Conservation (phyloP, 176 grass and related monocot species). For the Aegilops longissima region DNA sequence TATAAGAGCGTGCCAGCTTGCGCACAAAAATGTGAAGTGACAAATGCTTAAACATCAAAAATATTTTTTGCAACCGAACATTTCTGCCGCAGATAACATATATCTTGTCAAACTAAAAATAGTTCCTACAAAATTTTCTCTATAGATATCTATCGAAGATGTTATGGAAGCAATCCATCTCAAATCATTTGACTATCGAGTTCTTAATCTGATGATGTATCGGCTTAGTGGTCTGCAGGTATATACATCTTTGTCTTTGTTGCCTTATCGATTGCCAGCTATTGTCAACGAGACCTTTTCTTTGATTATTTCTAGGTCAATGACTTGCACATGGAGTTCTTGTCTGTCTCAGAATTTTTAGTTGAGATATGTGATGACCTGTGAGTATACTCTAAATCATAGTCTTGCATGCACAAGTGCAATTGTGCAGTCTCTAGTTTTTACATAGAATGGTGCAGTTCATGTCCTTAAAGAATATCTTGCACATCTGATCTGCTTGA, state of each 20-base stretch:
- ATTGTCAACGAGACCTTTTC: not conserved
- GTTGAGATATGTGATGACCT: constrained; percentile 97
- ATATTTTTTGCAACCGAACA: not conserved
- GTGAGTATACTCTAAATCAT: constrained; percentile 60
- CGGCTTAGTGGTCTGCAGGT: constrained; percentile 71
- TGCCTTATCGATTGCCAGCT: not conserved
- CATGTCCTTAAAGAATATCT: not conserved
- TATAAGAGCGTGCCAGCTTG: not conserved
- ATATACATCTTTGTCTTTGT: constrained; percentile 13
- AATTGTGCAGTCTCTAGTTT: not conserved
- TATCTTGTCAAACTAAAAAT: constrained; percentile 8
- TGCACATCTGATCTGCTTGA: not conserved
- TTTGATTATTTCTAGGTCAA: constrained; percentile 59
- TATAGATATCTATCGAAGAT: constrained; percentile 81
- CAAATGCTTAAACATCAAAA: not conserved
- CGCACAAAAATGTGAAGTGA: not conserved
- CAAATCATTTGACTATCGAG: constrained; percentile 96
- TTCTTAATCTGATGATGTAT: constrained; percentile 89
- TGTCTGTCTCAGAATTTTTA: constrained; percentile 89
- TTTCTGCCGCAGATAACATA: not conserved
- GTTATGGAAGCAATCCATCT: constrained; percentile 78
- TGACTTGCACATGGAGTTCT: constrained; percentile 95
- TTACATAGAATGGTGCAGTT: not conserved
- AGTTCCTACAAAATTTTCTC: constrained; percentile 20
- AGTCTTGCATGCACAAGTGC: not conserved